These are phyloP conservation scores for Butyriboletus loyo DNA, from an alignment of 768 basidiomycete species.

Conservation along the genomic window DNA sequence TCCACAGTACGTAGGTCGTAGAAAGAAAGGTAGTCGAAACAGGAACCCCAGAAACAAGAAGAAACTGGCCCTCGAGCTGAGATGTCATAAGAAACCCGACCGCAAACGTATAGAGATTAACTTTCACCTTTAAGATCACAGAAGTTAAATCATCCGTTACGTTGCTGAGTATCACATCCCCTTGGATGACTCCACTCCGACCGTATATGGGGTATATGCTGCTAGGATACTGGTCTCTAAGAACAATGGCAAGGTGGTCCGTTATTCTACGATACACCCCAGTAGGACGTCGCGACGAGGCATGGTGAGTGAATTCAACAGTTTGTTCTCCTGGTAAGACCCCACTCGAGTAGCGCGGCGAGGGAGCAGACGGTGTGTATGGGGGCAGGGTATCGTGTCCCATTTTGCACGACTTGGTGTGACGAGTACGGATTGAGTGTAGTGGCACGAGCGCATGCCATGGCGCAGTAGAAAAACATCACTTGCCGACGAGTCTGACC, in stretches of 20 bases:
- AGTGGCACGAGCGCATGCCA: background rate
- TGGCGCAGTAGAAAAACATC: slow-evolving; percentile 1
- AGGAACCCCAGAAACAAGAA: slow-evolving; percentile 10
- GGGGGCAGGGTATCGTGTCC: slow-evolving; percentile 35
- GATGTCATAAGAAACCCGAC: background rate
- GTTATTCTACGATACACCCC: slow-evolving; percentile 32
- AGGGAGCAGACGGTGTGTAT: slow-evolving; percentile 51
- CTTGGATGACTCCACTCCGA: slow-evolving; percentile 20
- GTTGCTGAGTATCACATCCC: slow-evolving; percentile 20
- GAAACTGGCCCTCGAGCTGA: slow-evolving; percentile 27
- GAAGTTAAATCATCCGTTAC: slow-evolving; percentile 9
- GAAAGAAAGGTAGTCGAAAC: slow-evolving; percentile 20
- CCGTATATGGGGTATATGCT: slow-evolving; percentile 21
- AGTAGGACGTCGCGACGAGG: background rate
- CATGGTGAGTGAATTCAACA: slow-evolving; percentile 42
- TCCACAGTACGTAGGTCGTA: slow-evolving; percentile 18
- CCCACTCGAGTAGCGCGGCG: slow-evolving; percentile 53
- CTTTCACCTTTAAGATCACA: slow-evolving; percentile 23
- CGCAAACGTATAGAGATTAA: background rate
- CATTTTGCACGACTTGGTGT: slow-evolving; percentile 1
- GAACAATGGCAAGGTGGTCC: slow-evolving; percentile 21
- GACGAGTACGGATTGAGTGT: too few species aligned
- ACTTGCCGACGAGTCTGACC: slow-evolving; percentile 4
- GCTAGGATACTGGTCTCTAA: slow-evolving; percentile 24
- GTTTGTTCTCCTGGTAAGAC: slow-evolving; percentile 49